phyloP scores from a whole-genome alignment of 139 green algal species.

The Trebouxia sp. region DNA sequence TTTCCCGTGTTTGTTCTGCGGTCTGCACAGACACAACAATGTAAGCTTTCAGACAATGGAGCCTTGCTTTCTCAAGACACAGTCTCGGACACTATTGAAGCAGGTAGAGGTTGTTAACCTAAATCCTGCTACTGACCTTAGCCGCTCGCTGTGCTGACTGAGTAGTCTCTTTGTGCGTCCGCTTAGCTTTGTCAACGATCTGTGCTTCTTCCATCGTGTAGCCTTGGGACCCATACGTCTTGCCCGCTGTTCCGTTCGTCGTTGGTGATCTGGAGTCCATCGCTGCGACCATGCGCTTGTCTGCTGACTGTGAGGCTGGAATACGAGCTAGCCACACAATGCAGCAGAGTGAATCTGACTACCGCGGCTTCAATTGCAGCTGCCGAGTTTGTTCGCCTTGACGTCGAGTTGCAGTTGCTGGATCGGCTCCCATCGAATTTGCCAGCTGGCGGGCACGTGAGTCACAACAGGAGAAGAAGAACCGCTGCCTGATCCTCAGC shows the following conservation, averaged over 20 bases:
- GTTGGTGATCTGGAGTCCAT: neutral
- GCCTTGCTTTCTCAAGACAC: neutral
- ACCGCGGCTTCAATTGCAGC: too few species aligned
- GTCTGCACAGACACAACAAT: neutral
- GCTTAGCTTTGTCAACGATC: constrained; percentile 7
- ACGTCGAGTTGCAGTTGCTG: too few species aligned
- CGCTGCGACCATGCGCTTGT: neutral
- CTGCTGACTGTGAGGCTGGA: too few species aligned
- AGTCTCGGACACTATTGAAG: neutral
- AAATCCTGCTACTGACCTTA: neutral
- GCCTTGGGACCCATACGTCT: neutral
- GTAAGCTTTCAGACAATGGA: neutral
- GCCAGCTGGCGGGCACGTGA: too few species aligned
- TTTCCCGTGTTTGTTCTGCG: constrained; percentile 21
- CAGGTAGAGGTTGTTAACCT: too few species aligned
- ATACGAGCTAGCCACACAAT: too few species aligned
- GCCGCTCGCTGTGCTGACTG: neutral
- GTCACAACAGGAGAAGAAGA: too few species aligned
- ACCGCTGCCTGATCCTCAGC: too few species aligned
- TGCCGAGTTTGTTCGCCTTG: too few species aligned
- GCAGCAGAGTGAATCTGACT: too few species aligned
- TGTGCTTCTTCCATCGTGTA: constrained; percentile 16
- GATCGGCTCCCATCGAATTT: too few species aligned
- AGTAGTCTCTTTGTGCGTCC: constrained; percentile 16
- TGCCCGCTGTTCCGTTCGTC: neutral